These are phyloP conservation scores for Penicillium sp. DNA, from an alignment of 2,329 filamentous ascomycete species.

Conservation along the genomic window DNA sequence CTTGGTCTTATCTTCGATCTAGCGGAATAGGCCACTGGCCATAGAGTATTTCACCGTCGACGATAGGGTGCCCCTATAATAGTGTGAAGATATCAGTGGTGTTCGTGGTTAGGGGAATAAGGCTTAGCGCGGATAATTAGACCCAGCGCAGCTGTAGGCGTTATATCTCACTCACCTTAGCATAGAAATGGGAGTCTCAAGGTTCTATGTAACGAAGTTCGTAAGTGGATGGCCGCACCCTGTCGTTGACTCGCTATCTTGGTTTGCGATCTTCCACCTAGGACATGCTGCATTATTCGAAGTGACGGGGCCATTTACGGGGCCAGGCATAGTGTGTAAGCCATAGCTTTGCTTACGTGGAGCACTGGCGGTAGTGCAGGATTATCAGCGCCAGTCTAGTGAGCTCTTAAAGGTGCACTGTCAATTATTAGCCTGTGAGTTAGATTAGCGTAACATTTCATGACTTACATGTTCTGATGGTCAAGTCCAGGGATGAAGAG, in stretches of 20 bases:
- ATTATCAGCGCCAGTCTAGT: neutral
- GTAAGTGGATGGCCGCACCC: neutral
- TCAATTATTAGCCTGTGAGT: neutral
- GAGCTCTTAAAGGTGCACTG: neutral
- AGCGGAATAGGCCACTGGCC: neutral
- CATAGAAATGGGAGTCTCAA: neutral
- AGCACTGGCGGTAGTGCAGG: neutral
- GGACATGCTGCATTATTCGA: neutral
- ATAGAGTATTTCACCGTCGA: too few species aligned
- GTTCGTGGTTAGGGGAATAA: neutral
- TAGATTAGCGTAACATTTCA: neutral
- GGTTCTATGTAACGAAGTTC: neutral
- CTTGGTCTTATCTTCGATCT: neutral
- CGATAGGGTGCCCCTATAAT: neutral
- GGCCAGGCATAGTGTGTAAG: neutral
- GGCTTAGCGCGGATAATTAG: neutral
- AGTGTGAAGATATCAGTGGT: neutral
- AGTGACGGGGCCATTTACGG: neutral
- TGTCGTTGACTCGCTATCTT: neutral
- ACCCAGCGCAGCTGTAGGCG: neutral
- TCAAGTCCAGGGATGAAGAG: neutral
- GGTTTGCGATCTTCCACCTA: neutral
- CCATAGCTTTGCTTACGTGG: neutral
- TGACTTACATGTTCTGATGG: neutral
- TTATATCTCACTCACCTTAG: neutral